Evolutionary conservation across 768 basidiomycete genomes (phyloP).

Genomic region (Lactarius quietus): DNA sequence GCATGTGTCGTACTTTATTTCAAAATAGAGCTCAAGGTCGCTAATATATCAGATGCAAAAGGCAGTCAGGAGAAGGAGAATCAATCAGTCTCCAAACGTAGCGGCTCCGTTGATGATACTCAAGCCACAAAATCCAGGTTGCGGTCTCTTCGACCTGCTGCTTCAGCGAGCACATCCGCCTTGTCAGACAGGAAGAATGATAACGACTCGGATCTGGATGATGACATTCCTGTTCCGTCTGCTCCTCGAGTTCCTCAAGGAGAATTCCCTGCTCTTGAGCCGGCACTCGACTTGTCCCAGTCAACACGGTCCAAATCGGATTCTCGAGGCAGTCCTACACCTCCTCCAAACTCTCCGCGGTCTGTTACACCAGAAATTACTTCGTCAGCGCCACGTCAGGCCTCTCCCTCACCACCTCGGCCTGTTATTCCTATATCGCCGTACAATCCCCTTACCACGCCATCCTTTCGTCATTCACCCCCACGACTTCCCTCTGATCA

Average conservation of each 20-base stretch:
- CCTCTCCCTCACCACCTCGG: conserved; percentile 31
- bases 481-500: conserved; percentile 72
- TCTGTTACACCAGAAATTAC: conserved; percentile 18
- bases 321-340: conserved; percentile 23
- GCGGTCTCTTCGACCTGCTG: conserved; percentile 27
- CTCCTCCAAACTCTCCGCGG: conserved; percentile 25
- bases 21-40: conserved; percentile 4
- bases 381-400: background rate
- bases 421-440: conserved; percentile 58
- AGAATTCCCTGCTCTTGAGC: conserved; percentile 23
- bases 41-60: conserved; percentile 51
- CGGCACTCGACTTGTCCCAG: conserved; percentile 19
- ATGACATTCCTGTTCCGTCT: conserved; percentile 14
- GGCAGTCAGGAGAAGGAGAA: conserved; percentile 46
- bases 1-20: conserved; percentile 40
- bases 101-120: conserved; percentile 10
- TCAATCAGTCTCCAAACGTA: conserved; percentile 32
- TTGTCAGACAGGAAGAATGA: conserved; percentile 24
- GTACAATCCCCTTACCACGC: conserved; percentile 70
- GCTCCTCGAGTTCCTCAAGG: conserved; percentile 25
- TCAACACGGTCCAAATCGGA: conserved; percentile 17
- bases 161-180: conserved; percentile 13
- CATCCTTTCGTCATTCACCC: conserved; percentile 75
- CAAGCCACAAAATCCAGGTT: conserved; percentile 21
- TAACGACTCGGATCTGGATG: conserved; percentile 23